Evolutionary conservation across 2,329 filamentous ascomycete genomes (phyloP).

Genomic region (Colletotrichum truncatum): DNA sequence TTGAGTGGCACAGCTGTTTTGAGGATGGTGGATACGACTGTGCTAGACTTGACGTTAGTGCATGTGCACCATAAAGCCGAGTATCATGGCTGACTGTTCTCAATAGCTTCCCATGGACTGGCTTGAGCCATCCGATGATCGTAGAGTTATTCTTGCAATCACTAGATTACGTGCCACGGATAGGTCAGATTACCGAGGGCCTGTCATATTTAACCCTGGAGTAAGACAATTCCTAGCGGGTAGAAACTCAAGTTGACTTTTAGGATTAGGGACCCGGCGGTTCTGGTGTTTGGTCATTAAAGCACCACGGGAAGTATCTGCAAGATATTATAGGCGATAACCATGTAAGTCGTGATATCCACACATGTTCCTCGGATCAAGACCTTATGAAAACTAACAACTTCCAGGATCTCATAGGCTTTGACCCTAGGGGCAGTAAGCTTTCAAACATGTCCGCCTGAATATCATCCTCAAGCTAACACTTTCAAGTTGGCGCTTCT

Average conservation of each 20-base stretch:
- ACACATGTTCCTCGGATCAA: background rate
- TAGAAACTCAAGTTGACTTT: background rate
- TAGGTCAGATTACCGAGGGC: slow-evolving; percentile 35
- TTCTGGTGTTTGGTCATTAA: slow-evolving; percentile 50
- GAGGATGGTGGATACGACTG: slow-evolving; percentile 40
- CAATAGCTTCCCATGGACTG: slow-evolving; percentile 46
- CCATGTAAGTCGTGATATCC: slow-evolving; percentile 42
- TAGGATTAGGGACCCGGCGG: slow-evolving; percentile 57
- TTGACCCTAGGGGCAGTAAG: slow-evolving; percentile 58
- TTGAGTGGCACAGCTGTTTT: slow-evolving; percentile 43
- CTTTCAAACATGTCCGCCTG: background rate
- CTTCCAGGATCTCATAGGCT: slow-evolving; percentile 57
- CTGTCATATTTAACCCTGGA: slow-evolving; percentile 46
- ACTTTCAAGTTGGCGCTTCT: slow-evolving; percentile 52
- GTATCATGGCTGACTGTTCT: slow-evolving; percentile 35
- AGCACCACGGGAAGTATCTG: slow-evolving; percentile 39
- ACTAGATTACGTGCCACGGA: slow-evolving; percentile 43
- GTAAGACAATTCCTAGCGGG: slow-evolving; percentile 32
- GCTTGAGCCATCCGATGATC: slow-evolving; percentile 37
- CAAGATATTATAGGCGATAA: slow-evolving; percentile 58
- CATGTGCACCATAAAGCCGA: background rate
- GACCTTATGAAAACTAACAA: background rate
- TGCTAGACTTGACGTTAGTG: slow-evolving; percentile 43
- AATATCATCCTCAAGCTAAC: background rate
- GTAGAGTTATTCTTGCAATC: slow-evolving; percentile 43